Percentiles rank a stretch among this genome's conserved stretches.
Evolutionary conservation across 345 rosid species (phyloP).

Genomic region (Eucalyptus rudis): DNA sequence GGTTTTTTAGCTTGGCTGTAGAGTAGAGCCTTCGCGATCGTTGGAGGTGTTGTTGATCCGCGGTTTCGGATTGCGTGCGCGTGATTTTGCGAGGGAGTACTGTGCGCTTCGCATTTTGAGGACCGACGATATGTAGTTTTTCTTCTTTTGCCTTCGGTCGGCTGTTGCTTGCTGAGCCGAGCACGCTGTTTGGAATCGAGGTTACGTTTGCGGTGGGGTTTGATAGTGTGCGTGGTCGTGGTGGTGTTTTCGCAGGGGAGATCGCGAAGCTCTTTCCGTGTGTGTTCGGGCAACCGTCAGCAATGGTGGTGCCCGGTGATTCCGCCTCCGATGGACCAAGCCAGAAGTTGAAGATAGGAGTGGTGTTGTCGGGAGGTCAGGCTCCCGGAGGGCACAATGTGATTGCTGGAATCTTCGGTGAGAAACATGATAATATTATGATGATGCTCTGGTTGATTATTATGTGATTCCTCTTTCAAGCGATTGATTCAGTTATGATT

Average conservation of each 20-base stretch:
- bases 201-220: neutral
- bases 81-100: neutral
- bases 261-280: constrained; percentile 83
- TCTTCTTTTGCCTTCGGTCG: neutral
- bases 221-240: neutral
- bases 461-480: neutral
- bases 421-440: neutral
- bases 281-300: constrained; percentile 83
- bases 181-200: neutral
- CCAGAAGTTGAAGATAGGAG: constrained; percentile 76
- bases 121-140: neutral
- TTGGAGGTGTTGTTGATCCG: neutral
- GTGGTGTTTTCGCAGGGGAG: constrained; percentile 33
- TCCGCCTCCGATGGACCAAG: constrained; percentile 10
- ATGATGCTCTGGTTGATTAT: neutral
- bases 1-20: neutral
- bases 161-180: neutral
- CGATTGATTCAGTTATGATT: neutral
- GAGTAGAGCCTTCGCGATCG: neutral
- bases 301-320: constrained; percentile 39
- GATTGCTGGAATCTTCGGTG: constrained; percentile 82
- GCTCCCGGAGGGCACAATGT: constrained; percentile 99
- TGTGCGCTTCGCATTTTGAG: neutral
- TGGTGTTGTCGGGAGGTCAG: constrained; percentile 95
- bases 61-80: neutral